Evolutionary conservation across 2,329 filamentous ascomycete species (phyloP).

Genomic region (Aureobasidium zeae): DNA sequence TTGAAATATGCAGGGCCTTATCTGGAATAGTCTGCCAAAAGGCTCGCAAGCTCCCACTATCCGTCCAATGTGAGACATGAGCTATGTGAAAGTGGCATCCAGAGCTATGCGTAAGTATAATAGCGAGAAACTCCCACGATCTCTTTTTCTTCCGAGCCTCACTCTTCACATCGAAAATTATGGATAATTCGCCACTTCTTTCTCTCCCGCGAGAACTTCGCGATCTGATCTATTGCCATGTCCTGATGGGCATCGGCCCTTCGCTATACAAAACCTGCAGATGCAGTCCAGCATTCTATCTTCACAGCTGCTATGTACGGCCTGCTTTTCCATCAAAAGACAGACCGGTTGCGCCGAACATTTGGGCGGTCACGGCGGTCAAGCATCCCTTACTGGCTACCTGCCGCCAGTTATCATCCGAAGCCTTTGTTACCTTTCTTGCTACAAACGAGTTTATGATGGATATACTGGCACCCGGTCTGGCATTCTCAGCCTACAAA

Average conservation of each 20-base stretch:
- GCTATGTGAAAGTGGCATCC: too few relatives aligned
- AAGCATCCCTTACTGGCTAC: neutral
- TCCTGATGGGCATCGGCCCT: neutral
- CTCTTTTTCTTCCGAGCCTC: too few relatives aligned
- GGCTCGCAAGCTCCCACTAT: conserved; percentile 7
- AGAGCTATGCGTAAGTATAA: too few relatives aligned
- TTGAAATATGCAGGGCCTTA: neutral
- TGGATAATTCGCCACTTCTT: neutral
- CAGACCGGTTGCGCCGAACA: neutral
- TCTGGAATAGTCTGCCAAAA: conserved; percentile 6
- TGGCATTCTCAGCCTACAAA: conserved; percentile 4
- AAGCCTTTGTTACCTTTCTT: neutral
- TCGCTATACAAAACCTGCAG: neutral
- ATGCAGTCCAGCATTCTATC: conserved; percentile 4
- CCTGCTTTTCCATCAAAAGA: neutral
- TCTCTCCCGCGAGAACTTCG: neutral
- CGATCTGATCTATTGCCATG: conserved; percentile 5
- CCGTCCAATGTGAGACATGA: conserved; percentile 11
- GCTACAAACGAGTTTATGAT: conserved; percentile 5
- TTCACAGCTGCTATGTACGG: neutral
- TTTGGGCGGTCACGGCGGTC: conserved; percentile 1
- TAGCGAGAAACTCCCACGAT: too few relatives aligned
- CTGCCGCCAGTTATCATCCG: neutral
- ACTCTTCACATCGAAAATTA: neutral
- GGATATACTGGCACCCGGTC: neutral